phyloP scores from a whole-genome alignment of 208 protist species.

The Tritrichomonas musculus region DNA sequence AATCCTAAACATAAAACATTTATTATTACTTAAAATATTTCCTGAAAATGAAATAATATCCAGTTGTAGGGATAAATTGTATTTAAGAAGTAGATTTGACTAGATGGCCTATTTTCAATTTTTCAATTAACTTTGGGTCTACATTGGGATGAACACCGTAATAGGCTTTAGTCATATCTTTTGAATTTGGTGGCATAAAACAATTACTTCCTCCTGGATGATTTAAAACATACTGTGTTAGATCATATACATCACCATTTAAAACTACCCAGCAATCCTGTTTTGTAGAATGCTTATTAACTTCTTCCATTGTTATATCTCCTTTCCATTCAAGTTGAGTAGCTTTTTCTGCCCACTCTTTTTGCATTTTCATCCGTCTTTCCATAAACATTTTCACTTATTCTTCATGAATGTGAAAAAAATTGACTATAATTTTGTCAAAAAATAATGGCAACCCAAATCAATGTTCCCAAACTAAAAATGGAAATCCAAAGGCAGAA shows the following conservation, averaged over 20 bases:
- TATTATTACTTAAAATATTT: too few species aligned
- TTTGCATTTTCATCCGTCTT: background rate
- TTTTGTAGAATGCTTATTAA: background rate
- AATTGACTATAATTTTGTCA: too few species aligned
- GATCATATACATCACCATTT: background rate
- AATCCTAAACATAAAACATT: too few species aligned
- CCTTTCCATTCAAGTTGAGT: conserved; percentile 2
- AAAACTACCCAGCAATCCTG: conserved; percentile 18
- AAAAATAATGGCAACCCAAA: too few species aligned
- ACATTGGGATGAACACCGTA: background rate
- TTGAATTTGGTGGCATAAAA: background rate
- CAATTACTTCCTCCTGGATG: background rate
- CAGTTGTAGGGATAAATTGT: too few species aligned
- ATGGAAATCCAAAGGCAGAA: too few species aligned
- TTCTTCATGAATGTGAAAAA: too few species aligned
- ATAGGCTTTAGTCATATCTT: background rate
- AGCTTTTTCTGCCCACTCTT: background rate
- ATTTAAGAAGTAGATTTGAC: too few species aligned
- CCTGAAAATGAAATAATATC: too few species aligned
- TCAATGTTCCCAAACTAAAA: too few species aligned
- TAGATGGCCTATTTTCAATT: background rate
- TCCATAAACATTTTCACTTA: background rate
- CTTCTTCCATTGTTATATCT: conserved; percentile 19
- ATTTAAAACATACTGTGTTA: conserved; percentile 12
- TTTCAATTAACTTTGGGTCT: background rate